Conservation (phyloP, 768 basidiomycete genomes). For the Multifurca ochricompacta region DNA sequence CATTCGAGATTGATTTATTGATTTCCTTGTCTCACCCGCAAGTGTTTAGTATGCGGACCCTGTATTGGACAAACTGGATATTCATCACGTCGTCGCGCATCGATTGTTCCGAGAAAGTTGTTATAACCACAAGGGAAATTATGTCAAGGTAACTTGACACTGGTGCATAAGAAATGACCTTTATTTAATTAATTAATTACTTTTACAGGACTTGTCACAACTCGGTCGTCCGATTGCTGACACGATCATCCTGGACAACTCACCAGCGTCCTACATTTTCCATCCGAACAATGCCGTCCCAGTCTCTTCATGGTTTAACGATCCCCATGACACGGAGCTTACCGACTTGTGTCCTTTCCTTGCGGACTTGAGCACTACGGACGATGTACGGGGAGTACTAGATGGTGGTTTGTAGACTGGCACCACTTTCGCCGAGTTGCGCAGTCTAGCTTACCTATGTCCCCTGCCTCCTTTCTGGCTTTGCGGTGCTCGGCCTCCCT, state of each 20-base stretch:
- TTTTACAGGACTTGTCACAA: constrained; percentile 83
- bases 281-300: constrained; percentile 99
- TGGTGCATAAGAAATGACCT: too few relatives aligned
- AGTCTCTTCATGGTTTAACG: constrained; percentile 99
- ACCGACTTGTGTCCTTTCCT: constrained; percentile 95
- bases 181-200: too few relatives aligned
- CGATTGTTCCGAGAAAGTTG: constrained; percentile 96
- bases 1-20: background rate
- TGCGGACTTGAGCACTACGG: constrained; percentile 73
- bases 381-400: constrained; percentile 87
- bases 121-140: constrained; percentile 98
- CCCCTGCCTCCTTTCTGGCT: background rate
- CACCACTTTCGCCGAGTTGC: background rate
- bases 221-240: constrained; percentile 89
- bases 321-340: constrained; percentile 95
- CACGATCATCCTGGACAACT: constrained; percentile 97
- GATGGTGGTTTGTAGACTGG: constrained; percentile 67
- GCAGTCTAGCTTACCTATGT: background rate
- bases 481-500: constrained; percentile 12
- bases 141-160: constrained; percentile 84
- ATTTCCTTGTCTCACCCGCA: constrained; percentile 10
- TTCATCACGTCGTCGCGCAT: constrained; percentile 87
- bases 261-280: constrained; percentile 98
- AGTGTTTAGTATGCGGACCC: constrained; percentile 89
- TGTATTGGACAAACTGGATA: constrained; percentile 93